Base-by-base conservation (phyloP, 1,284 basidiomycete species). In the Apiotrichum gamsii region DNA sequence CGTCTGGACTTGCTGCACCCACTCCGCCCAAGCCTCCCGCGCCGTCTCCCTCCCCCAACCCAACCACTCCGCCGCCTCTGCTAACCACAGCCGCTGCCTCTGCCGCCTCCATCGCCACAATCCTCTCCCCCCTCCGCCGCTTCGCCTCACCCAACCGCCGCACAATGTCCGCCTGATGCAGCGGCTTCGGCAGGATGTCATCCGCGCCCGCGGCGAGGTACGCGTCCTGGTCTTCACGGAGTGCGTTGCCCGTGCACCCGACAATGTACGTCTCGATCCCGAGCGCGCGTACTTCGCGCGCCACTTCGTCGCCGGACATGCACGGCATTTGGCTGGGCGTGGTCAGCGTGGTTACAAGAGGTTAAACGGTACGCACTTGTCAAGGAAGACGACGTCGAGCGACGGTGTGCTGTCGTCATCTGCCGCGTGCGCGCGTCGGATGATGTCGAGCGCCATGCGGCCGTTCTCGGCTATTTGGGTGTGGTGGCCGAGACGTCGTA, bases 401-500 rank as follows among this genome's bases (percentile, higher is more conserved):
- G 37, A 24, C 25, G 11, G 25, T 6, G 8, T 28, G 2, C 14
- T 28, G 39, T 62, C 45, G 9, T 23, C 24, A 11, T 31, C 18
- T 8, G 31, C 13, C 19, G 15, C 56, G 25, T 28, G 6, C 9
- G 35, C 16, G 33, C 58, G 57, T 21, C 41, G 64, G 35, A 91
- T 80, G 74, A 87, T 77, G 49, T 86, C 82, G 40, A 91, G 72
- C 6, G 88, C 89, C 24, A 84, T 72, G 62, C 83, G 80, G 5
- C 90, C 90, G 60, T 94, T 90, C 70, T 91, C 87, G n/a, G 90
- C 90, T 5, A 81, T 82, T 3, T 78, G 75, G 16, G 91, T 87
- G 35, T 71, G 68, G 69, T 87, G 90, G 1, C 89, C 88, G 4
- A 93, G 72, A 15, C 87, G 78, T 18, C 80, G 79, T 45, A 93